Base-by-base conservation (phyloP, 202 grass and related monocot genomes). In the Dendrocalamus latiflorus region DNA sequence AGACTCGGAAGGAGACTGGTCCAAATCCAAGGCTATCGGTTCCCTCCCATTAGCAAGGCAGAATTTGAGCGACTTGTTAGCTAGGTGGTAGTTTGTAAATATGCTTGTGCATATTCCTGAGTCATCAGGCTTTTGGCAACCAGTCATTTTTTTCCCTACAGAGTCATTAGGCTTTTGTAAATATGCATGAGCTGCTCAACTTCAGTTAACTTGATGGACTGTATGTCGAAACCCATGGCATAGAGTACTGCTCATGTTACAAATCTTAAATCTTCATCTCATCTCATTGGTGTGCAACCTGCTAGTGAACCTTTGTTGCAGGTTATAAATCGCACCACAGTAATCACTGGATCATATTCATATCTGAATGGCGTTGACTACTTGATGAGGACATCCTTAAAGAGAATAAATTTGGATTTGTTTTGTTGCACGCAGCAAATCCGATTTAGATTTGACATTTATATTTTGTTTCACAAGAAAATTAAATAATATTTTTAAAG, bases 11-110 rank as follows among this genome's bases (percentile, higher is more conserved):
- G 62, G 37, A 49, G 72, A 83, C 68, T 20, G 72, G 67, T 25
- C 49, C 71, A 14, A 83, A 77, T 26, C 65, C 36, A 20, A 87
- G 39, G 44, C 18, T 45, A 22, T 26, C 28, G 11, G 20, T 39
- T 9, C 78, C 54, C 28, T 82, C 72, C 30, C 63, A 50, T 70
- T 82, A 87, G 72, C 22, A 17, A 70, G 14, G 21, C 38, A 62
- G 67, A 20, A 3, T 17, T 33, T 73, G 68, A 56, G 71, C 60
- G 3, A 17, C n/a, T 53, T 50, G 30, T 50, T 79, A 81, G 81
- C 21, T 87, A 83, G 69, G 39, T 75, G 49, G 55, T 86, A 83
- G 80, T 22, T 54, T 86, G 88, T 90, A 82, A 70, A 87, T 90
- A 74, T 80, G 58, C 39, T 16, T 79, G 68, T 87, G 80, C 67